Evolutionary conservation across 2,329 filamentous ascomycete species (phyloP).

Genomic region (Cucurbitaria berberidis): DNA sequence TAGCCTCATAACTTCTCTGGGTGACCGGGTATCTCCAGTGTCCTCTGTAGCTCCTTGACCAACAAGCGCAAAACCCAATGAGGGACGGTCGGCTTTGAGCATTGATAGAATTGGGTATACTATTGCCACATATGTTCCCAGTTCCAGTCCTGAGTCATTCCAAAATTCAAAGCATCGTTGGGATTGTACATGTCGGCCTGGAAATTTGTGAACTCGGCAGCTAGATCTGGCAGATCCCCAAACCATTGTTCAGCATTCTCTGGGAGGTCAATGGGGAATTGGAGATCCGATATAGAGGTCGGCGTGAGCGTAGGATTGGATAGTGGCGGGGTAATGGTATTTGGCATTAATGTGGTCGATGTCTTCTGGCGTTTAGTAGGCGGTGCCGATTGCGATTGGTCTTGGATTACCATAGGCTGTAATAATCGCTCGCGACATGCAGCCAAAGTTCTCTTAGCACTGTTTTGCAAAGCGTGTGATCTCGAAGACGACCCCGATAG

Average conservation of each 20-base stretch:
- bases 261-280: not conserved
- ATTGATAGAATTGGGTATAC: not conserved
- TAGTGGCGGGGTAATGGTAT: slow-evolving; percentile 3
- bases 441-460: slow-evolving; percentile 10
- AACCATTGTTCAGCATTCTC: slow-evolving; percentile 20
- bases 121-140: slow-evolving; percentile 30
- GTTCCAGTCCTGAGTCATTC: slow-evolving; percentile 15
- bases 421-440: slow-evolving; percentile 21
- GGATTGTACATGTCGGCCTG: slow-evolving; percentile 10
- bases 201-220: slow-evolving; percentile 14
- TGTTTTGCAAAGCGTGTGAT: slow-evolving; percentile 5
- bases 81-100: not conserved
- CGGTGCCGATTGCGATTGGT: slow-evolving; percentile 3
- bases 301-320: slow-evolving; percentile 4
- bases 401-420: slow-evolving; percentile 7
- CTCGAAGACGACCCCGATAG: not conserved
- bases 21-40: not conserved
- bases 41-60: not conserved
- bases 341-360: slow-evolving; percentile 1
- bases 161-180: slow-evolving; percentile 16
- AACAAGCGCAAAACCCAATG: not conserved
- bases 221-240: slow-evolving; percentile 17
- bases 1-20: not conserved
- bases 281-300: not conserved
- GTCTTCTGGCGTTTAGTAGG: slow-evolving; percentile 4